Conservation (phyloP, 2,329 filamentous ascomycete genomes). For the Penicillium rolfsii region DNA sequence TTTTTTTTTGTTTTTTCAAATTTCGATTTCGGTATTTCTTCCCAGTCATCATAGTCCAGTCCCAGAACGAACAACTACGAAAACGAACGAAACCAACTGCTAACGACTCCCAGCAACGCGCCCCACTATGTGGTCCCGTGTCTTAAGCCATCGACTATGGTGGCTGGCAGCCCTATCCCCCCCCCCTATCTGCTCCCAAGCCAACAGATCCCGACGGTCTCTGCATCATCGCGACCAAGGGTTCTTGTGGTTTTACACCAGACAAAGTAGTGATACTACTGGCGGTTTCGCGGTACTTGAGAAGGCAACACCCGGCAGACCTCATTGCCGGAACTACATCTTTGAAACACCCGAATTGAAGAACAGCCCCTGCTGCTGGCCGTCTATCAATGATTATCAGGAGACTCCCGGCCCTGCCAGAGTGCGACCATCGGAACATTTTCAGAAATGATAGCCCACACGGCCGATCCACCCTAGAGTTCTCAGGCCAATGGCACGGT, state of each 20-base stretch:
- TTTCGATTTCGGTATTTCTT: slow-evolving; percentile 2
- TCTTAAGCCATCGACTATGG: slow-evolving; percentile 25
- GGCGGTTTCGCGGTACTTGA: not conserved
- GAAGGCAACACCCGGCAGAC: not conserved
- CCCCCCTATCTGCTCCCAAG: slow-evolving; percentile 10
- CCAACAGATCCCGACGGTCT: slow-evolving; percentile 3
- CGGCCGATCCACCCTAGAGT: slow-evolving; percentile 18
- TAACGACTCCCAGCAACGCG: slow-evolving; percentile 5
- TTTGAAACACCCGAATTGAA: not conserved
- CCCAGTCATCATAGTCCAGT: slow-evolving; percentile 11
- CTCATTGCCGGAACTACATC: not conserved
- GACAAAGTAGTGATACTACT: not conserved
- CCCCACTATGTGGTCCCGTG: slow-evolving; percentile 26
- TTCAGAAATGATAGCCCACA: slow-evolving; percentile 31
- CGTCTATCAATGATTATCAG: slow-evolving; percentile 15
- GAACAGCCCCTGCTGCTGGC: slow-evolving; percentile 3
- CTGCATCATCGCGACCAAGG: slow-evolving; percentile 1
- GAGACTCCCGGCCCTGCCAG: slow-evolving; percentile 12
- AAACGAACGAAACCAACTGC: not conserved
- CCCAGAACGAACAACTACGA: slow-evolving; percentile 10
- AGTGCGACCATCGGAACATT: slow-evolving; percentile 24
- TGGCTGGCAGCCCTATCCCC: slow-evolving; percentile 26
- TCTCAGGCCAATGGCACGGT: slow-evolving; percentile 16
- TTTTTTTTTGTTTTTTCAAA: not conserved
- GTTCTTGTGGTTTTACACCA: not conserved